These are phyloP conservation scores for Coemansia sp. DNA, from an alignment of 192 early-diverging fungal genomes.

Conservation along the genomic window DNA sequence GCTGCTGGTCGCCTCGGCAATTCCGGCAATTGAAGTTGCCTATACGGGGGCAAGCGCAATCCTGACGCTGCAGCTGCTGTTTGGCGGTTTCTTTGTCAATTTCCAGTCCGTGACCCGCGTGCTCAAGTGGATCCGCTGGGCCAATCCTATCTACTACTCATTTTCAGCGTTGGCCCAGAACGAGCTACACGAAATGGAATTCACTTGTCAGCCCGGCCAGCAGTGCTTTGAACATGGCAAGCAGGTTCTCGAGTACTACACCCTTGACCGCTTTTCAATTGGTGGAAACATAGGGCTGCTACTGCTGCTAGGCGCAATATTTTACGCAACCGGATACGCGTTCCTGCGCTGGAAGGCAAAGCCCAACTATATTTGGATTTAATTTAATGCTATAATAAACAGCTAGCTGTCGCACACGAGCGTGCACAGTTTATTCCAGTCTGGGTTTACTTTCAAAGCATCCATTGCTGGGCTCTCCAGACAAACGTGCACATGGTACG, in stretches of 20 bases:
- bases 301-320: conserved; percentile 31
- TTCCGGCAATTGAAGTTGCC: conserved; percentile 34
- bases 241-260: conserved; percentile 29
- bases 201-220: conserved; percentile 19
- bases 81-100: conserved; percentile 48
- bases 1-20: conserved; percentile 40
- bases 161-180: conserved; percentile 42
- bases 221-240: conserved; percentile 40
- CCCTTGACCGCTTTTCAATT: conserved; percentile 34
- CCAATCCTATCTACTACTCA: conserved; percentile 39
- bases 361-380: conserved; percentile 45
- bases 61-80: conserved; percentile 46
- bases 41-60: conserved; percentile 33
- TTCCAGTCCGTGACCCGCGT: conserved; percentile 42
- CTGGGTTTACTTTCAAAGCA: neutral
- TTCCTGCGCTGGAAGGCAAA: conserved; percentile 49
- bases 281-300: conserved; percentile 43
- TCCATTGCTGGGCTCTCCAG: neutral
- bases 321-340: conserved; percentile 21
- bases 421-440: neutral
- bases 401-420: neutral
- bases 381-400: neutral
- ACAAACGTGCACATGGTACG: neutral
- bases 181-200: conserved; percentile 38
- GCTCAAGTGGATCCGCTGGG: conserved; percentile 51